These are phyloP conservation scores for Peribolospora baueri DNA, from an alignment of 768 basidiomycete species.

Conservation along the genomic window DNA sequence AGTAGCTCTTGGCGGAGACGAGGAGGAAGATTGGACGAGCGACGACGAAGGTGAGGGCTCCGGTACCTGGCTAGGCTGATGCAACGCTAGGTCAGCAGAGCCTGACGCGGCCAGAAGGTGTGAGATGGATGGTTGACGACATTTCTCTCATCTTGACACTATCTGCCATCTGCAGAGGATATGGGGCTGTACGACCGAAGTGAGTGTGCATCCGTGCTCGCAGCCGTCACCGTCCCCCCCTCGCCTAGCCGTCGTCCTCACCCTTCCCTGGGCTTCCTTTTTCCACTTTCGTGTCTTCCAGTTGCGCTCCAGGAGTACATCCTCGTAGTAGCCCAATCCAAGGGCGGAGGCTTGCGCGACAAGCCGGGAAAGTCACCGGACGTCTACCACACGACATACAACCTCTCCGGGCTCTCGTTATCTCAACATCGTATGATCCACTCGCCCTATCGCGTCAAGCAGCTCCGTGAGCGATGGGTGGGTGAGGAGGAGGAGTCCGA, in stretches of 20 bases:
- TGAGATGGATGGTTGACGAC: too few species aligned
- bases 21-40: constrained; percentile 32
- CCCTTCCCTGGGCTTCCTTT: too few species aligned
- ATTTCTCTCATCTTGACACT: background rate
- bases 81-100: too few species aligned
- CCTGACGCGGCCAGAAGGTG: too few species aligned
- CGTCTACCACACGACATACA: constrained; percentile 83
- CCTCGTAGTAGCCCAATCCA: constrained; percentile 59
- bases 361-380: constrained; percentile 94
- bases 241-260: too few species aligned
- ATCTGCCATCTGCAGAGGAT: background rate
- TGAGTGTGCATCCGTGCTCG: constrained; percentile 1
- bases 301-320: constrained; percentile 70
- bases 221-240: background rate
- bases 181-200: constrained; percentile 14
- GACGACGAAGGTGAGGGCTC: constrained; percentile 37
- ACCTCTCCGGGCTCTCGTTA: constrained; percentile 62
- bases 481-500: background rate
- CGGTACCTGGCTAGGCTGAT: constrained; percentile 5
- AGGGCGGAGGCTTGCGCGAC: constrained; percentile 66
- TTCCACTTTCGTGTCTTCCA: constrained; percentile 3
- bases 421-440: constrained; percentile 57
- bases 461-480: background rate
- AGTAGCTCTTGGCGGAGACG: constrained; percentile 6
- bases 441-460: constrained; percentile 17